A percentile compares a stretch with the other conserved stretches of the same genome.
Evolutionary conservation across 163 green algal species (phyloP).

Genomic region (Coccomyxa subellipsoidea): DNA sequence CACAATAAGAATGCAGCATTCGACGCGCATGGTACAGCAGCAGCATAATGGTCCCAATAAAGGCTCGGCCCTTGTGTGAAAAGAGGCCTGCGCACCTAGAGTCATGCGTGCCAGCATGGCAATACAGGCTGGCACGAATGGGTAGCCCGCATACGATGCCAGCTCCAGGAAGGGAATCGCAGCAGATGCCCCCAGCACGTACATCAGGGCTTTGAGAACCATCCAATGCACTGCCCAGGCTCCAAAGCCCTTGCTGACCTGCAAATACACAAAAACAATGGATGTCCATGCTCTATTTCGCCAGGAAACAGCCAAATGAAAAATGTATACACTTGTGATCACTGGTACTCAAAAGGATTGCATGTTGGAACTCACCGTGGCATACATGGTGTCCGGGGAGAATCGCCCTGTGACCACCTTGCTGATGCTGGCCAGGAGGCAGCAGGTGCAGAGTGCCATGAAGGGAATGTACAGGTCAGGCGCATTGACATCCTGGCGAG

Average conservation of each 20-base stretch:
- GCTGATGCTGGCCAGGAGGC: slow-evolving; percentile 47
- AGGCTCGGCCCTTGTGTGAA: too few species aligned
- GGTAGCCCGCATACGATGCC: slow-evolving; percentile 83
- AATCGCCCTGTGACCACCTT: slow-evolving; percentile 29
- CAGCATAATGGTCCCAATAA: too few species aligned
- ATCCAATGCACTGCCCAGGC: slow-evolving; percentile 74
- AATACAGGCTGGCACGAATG: slow-evolving; percentile 69
- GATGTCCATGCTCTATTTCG: too few species aligned
- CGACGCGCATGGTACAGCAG: too few species aligned
- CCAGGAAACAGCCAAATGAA: too few species aligned
- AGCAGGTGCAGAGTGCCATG: slow-evolving; percentile 84
- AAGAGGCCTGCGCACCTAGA: background rate
- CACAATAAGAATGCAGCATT: too few species aligned
- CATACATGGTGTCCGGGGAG: slow-evolving; percentile 71
- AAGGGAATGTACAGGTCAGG: slow-evolving; percentile 96
- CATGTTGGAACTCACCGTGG: slow-evolving; percentile 39
- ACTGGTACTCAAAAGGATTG: background rate
- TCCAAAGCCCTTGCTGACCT: slow-evolving; percentile 55
- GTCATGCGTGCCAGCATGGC: slow-evolving; percentile 35
- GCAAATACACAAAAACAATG: background rate
- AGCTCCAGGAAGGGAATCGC: slow-evolving; percentile 80
- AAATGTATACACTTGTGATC: too few species aligned
- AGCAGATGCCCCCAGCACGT: slow-evolving; percentile 56
- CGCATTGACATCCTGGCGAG: slow-evolving; percentile 84
- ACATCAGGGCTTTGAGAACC: slow-evolving; percentile 72